Evolutionary conservation across 495 filamentous ascomycete genomes (phyloP), one percentile per base, ranked within the genome.

Genomic region (Elasticomyces elasticus): DNA sequence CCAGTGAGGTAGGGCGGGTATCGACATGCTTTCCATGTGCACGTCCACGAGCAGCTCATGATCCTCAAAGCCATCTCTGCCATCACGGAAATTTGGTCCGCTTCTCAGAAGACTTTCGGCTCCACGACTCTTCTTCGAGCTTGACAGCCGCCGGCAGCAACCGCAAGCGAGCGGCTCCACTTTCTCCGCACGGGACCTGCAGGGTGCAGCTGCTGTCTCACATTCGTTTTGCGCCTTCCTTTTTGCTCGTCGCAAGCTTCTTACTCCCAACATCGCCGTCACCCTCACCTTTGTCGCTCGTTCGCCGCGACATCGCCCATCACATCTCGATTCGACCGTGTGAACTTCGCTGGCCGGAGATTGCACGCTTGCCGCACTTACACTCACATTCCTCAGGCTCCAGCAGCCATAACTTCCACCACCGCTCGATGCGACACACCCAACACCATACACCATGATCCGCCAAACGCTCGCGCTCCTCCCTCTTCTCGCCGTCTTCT

Each of bases 401-500:
- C 35, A 15, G 15, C 35, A 4, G 20, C 42, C 12, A 10, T 22
- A 22, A 45, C 42, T 22, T 45, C 42, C 42, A 45, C 17, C 20
- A 45, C 42, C 42, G 2, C 42, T 19, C 5, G 3, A 3, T 15
- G 35, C 4, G 12, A 4, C 12, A 40, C 4, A 12, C 5, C 5
- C 35, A 5, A 12, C 7, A 49, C 46, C 23, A 15, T 17, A 40
- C 35, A 40, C 35, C 35, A 40, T 40, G 35, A 40, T 5, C 35
- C 35, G 5, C 35, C 35, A 4, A 5, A 7, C 15, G 5, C 20
- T 17, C 2, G 2, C 28, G 23, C 33, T 24, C 51, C 49, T 62
- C 55, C 3, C 52, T 31, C 27, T 58, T 17, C 45, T 56, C 53
- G 28, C 59, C 44, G 27, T 56, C 40, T 15, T 23, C 17, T 49